Percentiles rank a stretch among this genome's conserved stretches.
phyloP scores from a whole-genome alignment of 2,329 filamentous ascomycete genomes.

The Pseudogymnoascus pannorum region DNA sequence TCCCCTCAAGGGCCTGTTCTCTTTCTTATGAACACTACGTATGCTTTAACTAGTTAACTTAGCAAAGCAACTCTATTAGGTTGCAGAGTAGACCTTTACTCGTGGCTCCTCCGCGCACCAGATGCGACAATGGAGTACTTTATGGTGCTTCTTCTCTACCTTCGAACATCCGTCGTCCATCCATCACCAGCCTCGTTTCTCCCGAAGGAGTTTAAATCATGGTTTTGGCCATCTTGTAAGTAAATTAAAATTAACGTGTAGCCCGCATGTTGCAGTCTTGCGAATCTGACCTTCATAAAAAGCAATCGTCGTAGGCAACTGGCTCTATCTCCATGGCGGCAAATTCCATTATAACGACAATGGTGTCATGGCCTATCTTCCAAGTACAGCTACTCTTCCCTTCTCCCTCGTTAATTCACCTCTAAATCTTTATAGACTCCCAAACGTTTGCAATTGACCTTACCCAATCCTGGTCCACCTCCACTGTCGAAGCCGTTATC shows the following conservation, averaged over 20 bases:
- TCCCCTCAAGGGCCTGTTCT: background rate
- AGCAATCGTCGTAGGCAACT: slow-evolving; percentile 16
- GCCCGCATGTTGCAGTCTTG: background rate
- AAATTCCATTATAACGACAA: slow-evolving; percentile 10
- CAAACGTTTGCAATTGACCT: slow-evolving; percentile 13
- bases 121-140: background rate
- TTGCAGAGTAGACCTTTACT: background rate
- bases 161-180: background rate
- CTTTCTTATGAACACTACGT: slow-evolving; percentile 64
- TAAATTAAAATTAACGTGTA: background rate
- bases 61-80: slow-evolving; percentile 39
- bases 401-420: background rate
- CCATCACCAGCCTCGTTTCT: background rate
- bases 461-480: slow-evolving; percentile 10
- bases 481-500: background rate
- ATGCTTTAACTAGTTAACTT: slow-evolving; percentile 80
- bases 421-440: background rate
- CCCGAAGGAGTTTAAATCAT: background rate
- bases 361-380: background rate
- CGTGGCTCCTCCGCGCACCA: background rate
- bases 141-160: background rate
- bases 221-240: slow-evolving; percentile 3
- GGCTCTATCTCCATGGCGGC: slow-evolving; percentile 18
- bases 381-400: background rate
- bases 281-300: background rate